Evolutionary conservation across 1,139 yeast genomes (phyloP).

Genomic region (Arxiozyma bovina): DNA sequence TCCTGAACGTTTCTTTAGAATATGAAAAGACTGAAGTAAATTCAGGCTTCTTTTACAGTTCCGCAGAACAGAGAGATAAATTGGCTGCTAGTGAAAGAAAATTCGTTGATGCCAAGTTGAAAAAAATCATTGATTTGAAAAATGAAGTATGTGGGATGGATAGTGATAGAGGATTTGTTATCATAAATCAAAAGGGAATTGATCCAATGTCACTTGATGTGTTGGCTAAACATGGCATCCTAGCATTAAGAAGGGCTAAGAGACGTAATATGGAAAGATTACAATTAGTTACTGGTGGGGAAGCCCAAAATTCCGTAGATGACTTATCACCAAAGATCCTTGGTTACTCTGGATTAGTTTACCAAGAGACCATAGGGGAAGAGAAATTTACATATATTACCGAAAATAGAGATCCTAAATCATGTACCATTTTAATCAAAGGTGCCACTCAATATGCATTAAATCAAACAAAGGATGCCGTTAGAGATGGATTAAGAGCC

Average conservation of each 20-base stretch:
- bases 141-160: slow-evolving; percentile 81
- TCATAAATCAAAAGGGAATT: slow-evolving; percentile 96
- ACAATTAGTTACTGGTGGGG: slow-evolving; percentile 94
- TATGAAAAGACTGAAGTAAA: slow-evolving; percentile 98
- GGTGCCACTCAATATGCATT: slow-evolving; percentile 87
- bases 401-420: slow-evolving; percentile 82
- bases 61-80: slow-evolving; percentile 94
- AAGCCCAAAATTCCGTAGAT: slow-evolving; percentile 95
- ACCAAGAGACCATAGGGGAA: slow-evolving; percentile 91
- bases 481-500: slow-evolving; percentile 92
- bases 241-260: slow-evolving; percentile 95
- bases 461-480: slow-evolving; percentile 91
- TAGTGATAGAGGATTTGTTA: slow-evolving; percentile 73
- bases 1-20: slow-evolving; percentile 87
- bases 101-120: slow-evolving; percentile 89
- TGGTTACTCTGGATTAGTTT: slow-evolving; percentile 86
- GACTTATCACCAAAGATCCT: slow-evolving; percentile 77
- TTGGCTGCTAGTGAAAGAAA: slow-evolving; percentile 88
- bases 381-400: slow-evolving; percentile 96
- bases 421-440: slow-evolving; percentile 84
- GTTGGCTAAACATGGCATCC: slow-evolving; percentile 83
- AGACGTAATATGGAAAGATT: slow-evolving; percentile 98
- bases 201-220: slow-evolving; percentile 97
- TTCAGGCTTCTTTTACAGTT: slow-evolving; percentile 88
- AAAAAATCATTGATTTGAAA: slow-evolving; percentile 85